Conservation (phyloP, 345 rosid species). For the Nephelium lappaceum region DNA sequence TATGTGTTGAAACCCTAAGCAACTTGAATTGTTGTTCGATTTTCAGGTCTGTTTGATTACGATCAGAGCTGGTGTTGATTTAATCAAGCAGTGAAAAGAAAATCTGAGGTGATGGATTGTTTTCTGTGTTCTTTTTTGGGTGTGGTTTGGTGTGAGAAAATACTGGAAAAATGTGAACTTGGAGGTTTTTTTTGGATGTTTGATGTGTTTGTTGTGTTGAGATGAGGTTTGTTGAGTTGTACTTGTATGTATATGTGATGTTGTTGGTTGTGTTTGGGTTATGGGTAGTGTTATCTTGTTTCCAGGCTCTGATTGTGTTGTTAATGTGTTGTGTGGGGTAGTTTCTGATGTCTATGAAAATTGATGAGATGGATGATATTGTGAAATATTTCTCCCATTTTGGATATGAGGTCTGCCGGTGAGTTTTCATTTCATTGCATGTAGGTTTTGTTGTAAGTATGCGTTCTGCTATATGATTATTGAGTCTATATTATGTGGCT, state of each 20-base stretch:
- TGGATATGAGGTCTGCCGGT: too few species aligned
- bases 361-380: neutral
- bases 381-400: neutral
- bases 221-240: neutral
- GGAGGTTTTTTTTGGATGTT: neutral
- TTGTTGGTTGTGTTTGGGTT: neutral
- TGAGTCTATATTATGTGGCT: neutral
- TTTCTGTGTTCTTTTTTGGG: neutral
- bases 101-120: neutral
- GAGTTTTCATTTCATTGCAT: too few species aligned
- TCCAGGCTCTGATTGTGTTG: too few species aligned
- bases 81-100: neutral
- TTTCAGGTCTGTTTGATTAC: constrained; percentile 2
- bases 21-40: neutral
- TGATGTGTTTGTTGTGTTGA: neutral
- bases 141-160: neutral
- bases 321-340: too few species aligned
- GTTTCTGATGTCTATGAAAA: neutral
- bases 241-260: neutral
- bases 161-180: neutral
- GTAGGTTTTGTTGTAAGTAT: neutral
- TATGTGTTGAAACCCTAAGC: constrained; percentile 2
- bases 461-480: neutral
- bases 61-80: neutral
- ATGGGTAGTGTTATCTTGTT: neutral